These are phyloP conservation scores for Leccinum variicolor DNA, from an alignment of 768 basidiomycete species.

Conservation along the genomic window DNA sequence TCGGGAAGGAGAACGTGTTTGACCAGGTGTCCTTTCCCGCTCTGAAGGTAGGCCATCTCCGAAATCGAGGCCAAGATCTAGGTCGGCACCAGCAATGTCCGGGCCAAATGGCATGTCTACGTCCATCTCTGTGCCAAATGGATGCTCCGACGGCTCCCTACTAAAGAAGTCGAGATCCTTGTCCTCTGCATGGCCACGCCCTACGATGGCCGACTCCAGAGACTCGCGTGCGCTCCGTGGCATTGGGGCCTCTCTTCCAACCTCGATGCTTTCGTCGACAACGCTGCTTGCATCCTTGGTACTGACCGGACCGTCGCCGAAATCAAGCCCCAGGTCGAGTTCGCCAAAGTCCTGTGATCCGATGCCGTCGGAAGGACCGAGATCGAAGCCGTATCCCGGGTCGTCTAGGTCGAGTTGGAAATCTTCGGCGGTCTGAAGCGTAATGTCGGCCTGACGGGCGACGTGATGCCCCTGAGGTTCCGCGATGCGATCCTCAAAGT, in stretches of 20 bases:
- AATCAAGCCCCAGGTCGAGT: constrained; percentile 73
- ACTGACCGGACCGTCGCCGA: constrained; percentile 56
- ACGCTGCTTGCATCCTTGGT: constrained; percentile 47
- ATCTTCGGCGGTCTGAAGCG: constrained; percentile 74
- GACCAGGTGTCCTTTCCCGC: constrained; percentile 53
- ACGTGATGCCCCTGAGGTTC: constrained; percentile 74
- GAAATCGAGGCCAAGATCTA: constrained; percentile 71
- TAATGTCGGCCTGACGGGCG: constrained; percentile 85
- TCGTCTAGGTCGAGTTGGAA: constrained; percentile 63
- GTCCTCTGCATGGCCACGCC: constrained; percentile 40
- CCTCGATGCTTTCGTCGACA: constrained; percentile 56
- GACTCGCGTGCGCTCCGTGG: constrained; percentile 49
- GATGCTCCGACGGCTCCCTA: constrained; percentile 63
- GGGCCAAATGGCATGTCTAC: constrained; percentile 49
- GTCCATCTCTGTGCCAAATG: constrained; percentile 54
- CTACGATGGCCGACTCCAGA: constrained; percentile 59
- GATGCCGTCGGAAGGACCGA: constrained; percentile 78
- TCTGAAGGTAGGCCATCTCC: constrained; percentile 50
- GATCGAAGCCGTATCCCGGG: constrained; percentile 64
- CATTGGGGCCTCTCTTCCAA: constrained; percentile 67
- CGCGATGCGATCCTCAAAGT: constrained; percentile 65
- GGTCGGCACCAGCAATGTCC: constrained; percentile 50
- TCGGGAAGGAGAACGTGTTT: constrained; percentile 61
- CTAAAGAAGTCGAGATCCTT: constrained; percentile 65
- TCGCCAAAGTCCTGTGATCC: constrained; percentile 79